Percentiles rank a stretch among this genome's conserved stretches.
Evolutionary conservation across 169 alveolate genomes (phyloP).

Genomic region (Plasmodium knowlesi): DNA sequence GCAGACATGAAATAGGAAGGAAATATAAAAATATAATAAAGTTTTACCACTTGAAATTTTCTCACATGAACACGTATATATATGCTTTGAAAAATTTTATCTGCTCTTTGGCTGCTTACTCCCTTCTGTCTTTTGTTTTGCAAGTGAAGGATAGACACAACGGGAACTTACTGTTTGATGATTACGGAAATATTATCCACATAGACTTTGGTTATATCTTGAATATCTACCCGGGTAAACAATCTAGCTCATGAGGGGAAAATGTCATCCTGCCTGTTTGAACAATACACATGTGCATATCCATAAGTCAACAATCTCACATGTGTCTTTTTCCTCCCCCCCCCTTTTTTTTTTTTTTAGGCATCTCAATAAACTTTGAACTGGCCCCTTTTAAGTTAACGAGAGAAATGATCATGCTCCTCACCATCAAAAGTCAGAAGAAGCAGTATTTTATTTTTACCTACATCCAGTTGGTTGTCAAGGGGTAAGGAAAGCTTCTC

Average conservation of each 20-base stretch:
- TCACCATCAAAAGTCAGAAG: constrained; percentile 61
- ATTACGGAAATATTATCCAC: constrained; percentile 95
- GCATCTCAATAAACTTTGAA: constrained; percentile 91
- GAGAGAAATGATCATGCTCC: constrained; percentile 86
- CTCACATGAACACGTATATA: constrained; percentile 54
- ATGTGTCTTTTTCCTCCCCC: neutral
- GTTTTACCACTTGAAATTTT: constrained; percentile 48
- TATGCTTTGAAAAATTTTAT: constrained; percentile 89
- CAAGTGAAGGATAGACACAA: constrained; percentile 95
- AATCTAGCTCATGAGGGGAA: too few species aligned
- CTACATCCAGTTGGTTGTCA: constrained; percentile 66
- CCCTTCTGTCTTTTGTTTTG: constrained; percentile 93
- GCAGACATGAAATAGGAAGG: constrained; percentile 74
- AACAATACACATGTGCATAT: neutral
- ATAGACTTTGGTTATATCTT: constrained; percentile 96
- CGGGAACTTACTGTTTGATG: constrained; percentile 95
- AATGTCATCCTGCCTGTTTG: too few species aligned
- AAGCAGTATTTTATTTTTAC: constrained; percentile 69
- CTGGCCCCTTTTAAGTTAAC: constrained; percentile 97
- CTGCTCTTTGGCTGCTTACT: constrained; percentile 97
- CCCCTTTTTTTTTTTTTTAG: neutral
- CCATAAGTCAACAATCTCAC: neutral
- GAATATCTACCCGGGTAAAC: constrained; percentile 95
- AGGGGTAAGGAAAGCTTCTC: constrained; percentile 23
- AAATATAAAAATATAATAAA: constrained; percentile 51